These are phyloP conservation scores for Thuja plicata DNA, from an alignment of 83 land plant species.

Conservation along the genomic window DNA sequence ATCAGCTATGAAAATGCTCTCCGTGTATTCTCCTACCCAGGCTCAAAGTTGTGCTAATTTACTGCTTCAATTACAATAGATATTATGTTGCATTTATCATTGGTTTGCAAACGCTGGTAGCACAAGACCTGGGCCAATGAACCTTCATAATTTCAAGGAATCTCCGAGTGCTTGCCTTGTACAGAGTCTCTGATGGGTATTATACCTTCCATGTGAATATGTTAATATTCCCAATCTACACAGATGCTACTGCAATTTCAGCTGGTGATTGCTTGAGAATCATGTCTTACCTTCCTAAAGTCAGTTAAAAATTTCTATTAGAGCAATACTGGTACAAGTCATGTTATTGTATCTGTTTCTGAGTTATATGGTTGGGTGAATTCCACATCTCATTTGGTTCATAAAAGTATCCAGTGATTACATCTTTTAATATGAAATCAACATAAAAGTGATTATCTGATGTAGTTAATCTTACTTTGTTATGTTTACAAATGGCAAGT, in stretches of 20 bases:
- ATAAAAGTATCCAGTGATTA: background rate
- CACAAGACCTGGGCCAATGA: background rate
- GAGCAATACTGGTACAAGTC: background rate
- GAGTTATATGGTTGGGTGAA: background rate
- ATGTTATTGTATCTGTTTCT: background rate
- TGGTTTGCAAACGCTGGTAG: background rate
- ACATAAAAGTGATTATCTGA: background rate
- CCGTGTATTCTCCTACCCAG: constrained; percentile 69
- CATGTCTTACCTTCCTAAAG: background rate
- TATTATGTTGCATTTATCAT: background rate
- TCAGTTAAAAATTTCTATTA: background rate
- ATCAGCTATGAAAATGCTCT: constrained; percentile 54
- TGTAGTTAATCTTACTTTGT: background rate
- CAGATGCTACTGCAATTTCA: background rate
- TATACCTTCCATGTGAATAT: background rate
- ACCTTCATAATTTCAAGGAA: background rate
- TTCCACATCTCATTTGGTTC: background rate
- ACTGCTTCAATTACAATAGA: background rate
- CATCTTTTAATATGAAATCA: background rate
- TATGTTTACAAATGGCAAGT: background rate
- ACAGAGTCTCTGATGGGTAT: background rate
- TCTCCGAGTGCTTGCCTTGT: background rate
- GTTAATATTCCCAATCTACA: background rate
- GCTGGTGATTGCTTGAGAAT: background rate
- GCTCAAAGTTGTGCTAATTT: constrained; percentile 43